Base-by-base conservation (phyloP, 257 asterid genomes). In the Parsonsia alboflavescens region DNA sequence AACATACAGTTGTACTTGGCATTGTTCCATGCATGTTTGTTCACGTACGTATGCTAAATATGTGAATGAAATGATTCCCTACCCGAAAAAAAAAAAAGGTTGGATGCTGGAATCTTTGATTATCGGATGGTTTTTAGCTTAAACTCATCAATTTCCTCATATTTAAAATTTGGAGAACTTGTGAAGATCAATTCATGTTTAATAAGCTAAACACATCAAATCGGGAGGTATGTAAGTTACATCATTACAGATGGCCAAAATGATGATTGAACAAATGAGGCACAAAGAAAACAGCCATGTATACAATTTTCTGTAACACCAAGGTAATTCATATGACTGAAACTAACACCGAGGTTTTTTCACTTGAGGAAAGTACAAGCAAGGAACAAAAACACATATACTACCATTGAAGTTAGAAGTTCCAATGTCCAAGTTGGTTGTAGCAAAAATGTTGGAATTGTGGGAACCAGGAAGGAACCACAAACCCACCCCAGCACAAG, bases 341-440 rank as follows among this genome's bases (percentile, higher is more conserved):
- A 39, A 57, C 48, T 61, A 21, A 44, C 7, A 24, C 39, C 30
- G 16, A 36, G 46, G 75, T 76, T 78, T 89, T 85, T n/a, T n/a
- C n/a, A 92, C 82, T 92, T 94, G 77, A 94, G 96, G 73, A 92
- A 94, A 77, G 96, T 94, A 82, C 97, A 94, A 28, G 86, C 89
- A 65, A 92, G 62, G 81, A 94, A 94, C 88, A 94, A 68, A 82
- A 84, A 90, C 56, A 89, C 78, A 50, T 85, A 92, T 10, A 85
- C 94, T 46, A 92, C 96, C 78, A 94, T 82, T 46, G 99, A 94
- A 12, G 96, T 92, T 22, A 92, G 87, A 75, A 94, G 97, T 86
- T 94, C 99, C 61, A 90, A 89, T 19, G 90, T 90, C 97, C 97
- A 94, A 7, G 93, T 85, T 66, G 95, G 91, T 78, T 86, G 97